Percentiles rank a stretch among this genome's conserved stretches.
These are phyloP conservation scores for Morella rubra DNA, from an alignment of 306 rosid genomes.

Conservation along the genomic window DNA sequence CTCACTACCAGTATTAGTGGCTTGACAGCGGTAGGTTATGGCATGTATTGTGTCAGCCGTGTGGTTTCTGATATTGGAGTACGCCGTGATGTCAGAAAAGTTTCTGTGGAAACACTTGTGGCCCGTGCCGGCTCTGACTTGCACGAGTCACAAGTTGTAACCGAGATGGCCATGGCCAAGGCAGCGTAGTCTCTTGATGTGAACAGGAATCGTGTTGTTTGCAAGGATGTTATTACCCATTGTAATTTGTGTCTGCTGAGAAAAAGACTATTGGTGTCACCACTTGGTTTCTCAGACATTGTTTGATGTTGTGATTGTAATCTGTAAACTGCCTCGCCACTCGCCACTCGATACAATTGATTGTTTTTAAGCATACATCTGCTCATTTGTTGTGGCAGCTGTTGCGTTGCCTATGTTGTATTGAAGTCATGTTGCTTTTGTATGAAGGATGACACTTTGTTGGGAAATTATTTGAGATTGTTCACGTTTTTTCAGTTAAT, in stretches of 20 bases:
- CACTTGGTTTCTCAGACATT: not conserved
- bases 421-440: not conserved
- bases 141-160: constrained; percentile 27
- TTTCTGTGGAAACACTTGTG: constrained; percentile 55
- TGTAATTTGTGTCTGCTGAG: no score
- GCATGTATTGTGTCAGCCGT: constrained; percentile 48
- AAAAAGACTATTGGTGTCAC: no score
- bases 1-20: constrained; percentile 35
- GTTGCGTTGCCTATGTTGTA: no score
- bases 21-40: constrained; percentile 38
- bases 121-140: constrained; percentile 17
- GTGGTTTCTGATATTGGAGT: constrained; percentile 51
- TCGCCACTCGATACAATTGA: not conserved
- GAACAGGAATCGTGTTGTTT: not conserved
- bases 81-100: constrained; percentile 50
- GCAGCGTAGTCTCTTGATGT: constrained; percentile 2
- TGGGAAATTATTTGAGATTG: not conserved
- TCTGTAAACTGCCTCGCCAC: not conserved
- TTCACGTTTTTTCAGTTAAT: not conserved
- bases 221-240: not conserved
- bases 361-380: not conserved
- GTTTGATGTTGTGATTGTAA: not conserved
- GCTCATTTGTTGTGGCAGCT: not conserved
- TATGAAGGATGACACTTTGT: not conserved
- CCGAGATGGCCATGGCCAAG: constrained; percentile 17